Evolutionary conservation across 257 asterid genomes (phyloP), one percentile per base, ranked within the genome.

Genomic region (Salvia rosmarinus): DNA sequence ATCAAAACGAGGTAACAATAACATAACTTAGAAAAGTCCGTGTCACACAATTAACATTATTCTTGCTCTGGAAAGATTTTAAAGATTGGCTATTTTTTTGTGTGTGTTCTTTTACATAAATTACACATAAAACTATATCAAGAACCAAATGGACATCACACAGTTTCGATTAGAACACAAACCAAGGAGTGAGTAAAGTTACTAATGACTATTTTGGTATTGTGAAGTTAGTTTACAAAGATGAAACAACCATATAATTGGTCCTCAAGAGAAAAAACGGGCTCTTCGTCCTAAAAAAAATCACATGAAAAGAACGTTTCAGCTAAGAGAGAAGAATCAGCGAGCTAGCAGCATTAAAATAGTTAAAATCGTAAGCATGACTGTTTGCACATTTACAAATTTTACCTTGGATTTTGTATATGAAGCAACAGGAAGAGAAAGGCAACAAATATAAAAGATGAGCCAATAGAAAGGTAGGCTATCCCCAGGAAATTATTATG

Each of bases 341-440:
- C 52, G 47, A 66, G 21, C 74, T 52, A 59, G 62, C 40, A 40
- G 63, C 66, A 49, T 46, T 67, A 40, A 76, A 40, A 23, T 49
- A 71, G 57, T 9, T 43, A 46, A 8, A 42, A 19, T 69, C 37
- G 67, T 35, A 71, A 21, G 77, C 72, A 70, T 60, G 56, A 14
- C 43, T 12, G 43, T 52, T 70, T 67, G 63, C 40, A 37, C 32
- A 66, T 74, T 70, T 65, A 35, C 55, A 65, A 35, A 70, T 40
- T 70, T 83, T 76, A 89, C 96, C 93, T 86, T 62, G 96, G 88
- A 67, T 70, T 81, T 75, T 79, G 85, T 54, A 85, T 60, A 77
- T 87, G 90, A 72, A 89, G 78, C 81, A 87, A 58, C 67, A 83
- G 37, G 87, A 85, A 89, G 79, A 84, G 71, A 34, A 81, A 70